Percentiles rank a stretch among this genome's conserved stretches.
These are phyloP conservation scores for Delonix regia DNA, from an alignment of 306 rosid species.

Conservation along the genomic window DNA sequence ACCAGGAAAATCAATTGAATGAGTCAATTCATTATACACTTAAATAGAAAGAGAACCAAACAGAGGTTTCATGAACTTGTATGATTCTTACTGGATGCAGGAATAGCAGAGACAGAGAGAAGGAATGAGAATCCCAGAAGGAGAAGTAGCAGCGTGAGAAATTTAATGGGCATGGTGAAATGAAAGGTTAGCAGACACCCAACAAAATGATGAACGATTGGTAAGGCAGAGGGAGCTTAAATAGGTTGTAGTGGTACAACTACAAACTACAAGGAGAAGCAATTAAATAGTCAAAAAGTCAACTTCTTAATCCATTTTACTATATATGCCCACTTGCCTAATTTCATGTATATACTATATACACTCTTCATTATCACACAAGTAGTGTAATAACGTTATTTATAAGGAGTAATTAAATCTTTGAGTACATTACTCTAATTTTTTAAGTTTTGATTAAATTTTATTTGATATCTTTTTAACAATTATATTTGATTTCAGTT, in stretches of 20 bases:
- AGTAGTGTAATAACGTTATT: background rate
- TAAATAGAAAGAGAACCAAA: background rate
- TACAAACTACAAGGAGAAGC: too few relatives aligned
- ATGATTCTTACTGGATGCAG: slow-evolving; percentile 41
- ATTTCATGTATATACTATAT: background rate
- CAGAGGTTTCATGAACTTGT: background rate
- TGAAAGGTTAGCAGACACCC: background rate
- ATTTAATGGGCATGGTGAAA: slow-evolving; percentile 34
- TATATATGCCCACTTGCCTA: slow-evolving; percentile 15
- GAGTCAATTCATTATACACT: background rate
- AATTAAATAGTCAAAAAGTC: slow-evolving; percentile 46
- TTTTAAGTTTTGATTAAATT: too few relatives aligned
- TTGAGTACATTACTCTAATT: too few relatives aligned
- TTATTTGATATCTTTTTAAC: too few relatives aligned
- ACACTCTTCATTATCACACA: background rate
- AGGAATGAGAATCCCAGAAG: slow-evolving; percentile 37
- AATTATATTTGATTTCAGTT: too few relatives aligned
- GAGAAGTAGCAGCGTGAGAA: slow-evolving; percentile 16
- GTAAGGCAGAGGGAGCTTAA: slow-evolving; percentile 12
- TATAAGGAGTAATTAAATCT: background rate
- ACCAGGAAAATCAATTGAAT: slow-evolving; percentile 2
- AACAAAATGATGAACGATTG: background rate
- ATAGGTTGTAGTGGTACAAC: slow-evolving; percentile 23
- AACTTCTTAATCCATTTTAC: slow-evolving; percentile 27
- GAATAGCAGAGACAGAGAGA: slow-evolving; percentile 40